Conservation (phyloP, 2,329 filamentous ascomycete genomes). For the Clarireedia sp. region DNA sequence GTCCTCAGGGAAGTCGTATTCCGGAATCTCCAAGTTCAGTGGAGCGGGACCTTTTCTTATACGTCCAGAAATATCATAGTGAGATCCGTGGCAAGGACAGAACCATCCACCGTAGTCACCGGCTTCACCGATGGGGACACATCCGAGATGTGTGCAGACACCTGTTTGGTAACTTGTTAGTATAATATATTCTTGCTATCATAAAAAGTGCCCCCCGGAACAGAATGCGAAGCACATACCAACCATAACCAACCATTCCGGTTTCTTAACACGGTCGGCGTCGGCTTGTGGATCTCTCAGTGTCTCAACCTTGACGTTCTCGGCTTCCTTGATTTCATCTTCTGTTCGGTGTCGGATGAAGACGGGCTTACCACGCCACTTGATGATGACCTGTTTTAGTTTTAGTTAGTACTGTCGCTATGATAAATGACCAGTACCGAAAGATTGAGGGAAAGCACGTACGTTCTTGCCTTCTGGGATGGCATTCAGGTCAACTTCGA, state of each 20-base stretch:
- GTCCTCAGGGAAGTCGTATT: slow-evolving; percentile 89
- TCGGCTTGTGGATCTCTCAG: slow-evolving; percentile 91
- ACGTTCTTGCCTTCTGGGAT: slow-evolving; percentile 99
- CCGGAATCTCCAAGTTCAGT: slow-evolving; percentile 91
- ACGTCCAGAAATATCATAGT: slow-evolving; percentile 99
- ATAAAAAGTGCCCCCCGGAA: background rate
- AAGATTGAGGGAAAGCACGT: slow-evolving; percentile 36
- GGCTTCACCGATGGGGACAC: slow-evolving; percentile 97
- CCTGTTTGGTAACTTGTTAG: slow-evolving; percentile 41
- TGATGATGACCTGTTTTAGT: slow-evolving; percentile 76
- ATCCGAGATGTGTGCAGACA: slow-evolving; percentile 98
- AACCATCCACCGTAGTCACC: slow-evolving; percentile 99
- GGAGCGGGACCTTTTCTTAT: slow-evolving; percentile 96
- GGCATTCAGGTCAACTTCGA: slow-evolving; percentile 84
- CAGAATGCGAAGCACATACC: slow-evolving; percentile 44
- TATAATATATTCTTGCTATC: slow-evolving; percentile 18
- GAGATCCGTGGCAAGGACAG: slow-evolving; percentile 99
- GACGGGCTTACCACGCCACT: slow-evolving; percentile 99
- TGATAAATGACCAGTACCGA: background rate
- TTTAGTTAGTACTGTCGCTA: background rate
- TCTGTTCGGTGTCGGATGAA: slow-evolving; percentile 98
- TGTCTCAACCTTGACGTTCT: slow-evolving; percentile 71
- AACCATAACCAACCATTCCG: slow-evolving; percentile 98
- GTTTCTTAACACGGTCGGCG: slow-evolving; percentile 90
- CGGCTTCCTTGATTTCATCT: slow-evolving; percentile 89